phyloP scores from a whole-genome alignment of 129 eudicot genomes.

The Centaurea solstitialis region DNA sequence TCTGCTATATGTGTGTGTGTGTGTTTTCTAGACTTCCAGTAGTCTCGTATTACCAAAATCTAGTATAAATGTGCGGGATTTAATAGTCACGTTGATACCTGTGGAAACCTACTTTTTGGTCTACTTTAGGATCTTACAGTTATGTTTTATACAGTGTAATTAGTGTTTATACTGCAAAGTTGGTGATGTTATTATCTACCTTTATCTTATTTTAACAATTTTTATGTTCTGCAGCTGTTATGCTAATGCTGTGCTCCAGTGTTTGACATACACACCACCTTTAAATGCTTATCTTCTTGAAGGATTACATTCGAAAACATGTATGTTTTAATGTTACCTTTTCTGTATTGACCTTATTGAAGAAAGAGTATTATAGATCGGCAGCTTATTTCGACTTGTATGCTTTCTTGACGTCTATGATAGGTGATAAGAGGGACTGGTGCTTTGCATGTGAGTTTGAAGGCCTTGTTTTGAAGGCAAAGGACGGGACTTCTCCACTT shows the following conservation, averaged over 20 bases:
- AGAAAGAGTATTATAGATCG: not conserved
- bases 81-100: not conserved
- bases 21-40: not conserved
- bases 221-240: constrained; percentile 73
- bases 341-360: not conserved
- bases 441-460: constrained; percentile 92
- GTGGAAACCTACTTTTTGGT: not conserved
- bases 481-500: constrained; percentile 54
- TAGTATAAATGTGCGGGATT: not conserved
- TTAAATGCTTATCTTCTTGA: constrained; percentile 83
- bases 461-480: constrained; percentile 57
- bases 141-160: not conserved
- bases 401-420: constrained; percentile 8
- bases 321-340: constrained; percentile 42
- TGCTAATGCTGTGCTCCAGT: constrained; percentile 96
- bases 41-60: not conserved
- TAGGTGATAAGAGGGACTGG: constrained; percentile 81
- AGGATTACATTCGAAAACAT: constrained; percentile 78
- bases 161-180: not conserved
- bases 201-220: not conserved
- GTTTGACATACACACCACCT: constrained; percentile 90
- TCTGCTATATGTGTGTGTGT: not conserved
- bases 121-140: not conserved
- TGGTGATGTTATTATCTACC: not conserved
- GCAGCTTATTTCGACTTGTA: not conserved